phyloP scores from a whole-genome alignment of 805 yeast species.

The Myxozyma udenii region DNA sequence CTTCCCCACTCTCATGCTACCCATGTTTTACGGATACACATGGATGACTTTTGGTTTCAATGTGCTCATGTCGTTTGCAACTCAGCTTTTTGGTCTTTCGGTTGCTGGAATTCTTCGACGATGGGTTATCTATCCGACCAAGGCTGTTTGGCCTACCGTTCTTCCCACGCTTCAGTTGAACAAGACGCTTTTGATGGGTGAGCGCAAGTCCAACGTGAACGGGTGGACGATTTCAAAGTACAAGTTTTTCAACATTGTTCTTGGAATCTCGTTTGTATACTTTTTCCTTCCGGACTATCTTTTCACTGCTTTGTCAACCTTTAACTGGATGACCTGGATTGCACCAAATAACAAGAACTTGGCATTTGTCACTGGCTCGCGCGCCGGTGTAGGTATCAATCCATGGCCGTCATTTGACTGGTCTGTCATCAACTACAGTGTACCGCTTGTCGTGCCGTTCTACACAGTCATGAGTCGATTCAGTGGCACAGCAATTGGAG shows the following conservation, averaged over 20 bases:
- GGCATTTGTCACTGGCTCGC: slow-evolving; percentile 55
- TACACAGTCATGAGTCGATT: slow-evolving; percentile 39
- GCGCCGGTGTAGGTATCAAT: slow-evolving; percentile 50
- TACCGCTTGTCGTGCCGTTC: slow-evolving; percentile 45
- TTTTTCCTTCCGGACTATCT: slow-evolving; percentile 68
- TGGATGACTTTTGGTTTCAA: slow-evolving; percentile 50
- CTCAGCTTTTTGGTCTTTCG: slow-evolving; percentile 64
- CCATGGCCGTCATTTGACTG: slow-evolving; percentile 44
- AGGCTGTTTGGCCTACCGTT: slow-evolving; percentile 55
- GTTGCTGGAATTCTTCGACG: slow-evolving; percentile 63
- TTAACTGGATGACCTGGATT: slow-evolving; percentile 51
- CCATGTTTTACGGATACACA: slow-evolving; percentile 37
- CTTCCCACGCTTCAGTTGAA: slow-evolving; percentile 49
- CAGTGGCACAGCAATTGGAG: slow-evolving; percentile 41
- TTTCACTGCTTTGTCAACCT: slow-evolving; percentile 57
- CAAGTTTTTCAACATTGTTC: slow-evolving; percentile 47
- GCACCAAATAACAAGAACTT: slow-evolving; percentile 45
- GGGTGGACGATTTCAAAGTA: slow-evolving; percentile 60
- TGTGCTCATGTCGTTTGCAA: slow-evolving; percentile 49
- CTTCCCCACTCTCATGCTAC: slow-evolving; percentile 2
- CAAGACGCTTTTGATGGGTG: slow-evolving; percentile 35
- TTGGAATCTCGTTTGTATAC: slow-evolving; percentile 49
- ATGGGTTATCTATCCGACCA: slow-evolving; percentile 55
- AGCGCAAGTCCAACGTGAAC: slow-evolving; percentile 46
- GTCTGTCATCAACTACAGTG: slow-evolving; percentile 38